Base-by-base conservation (phyloP, 2,329 filamentous ascomycete species). In the Fusarium tanahbumbuense region DNA sequence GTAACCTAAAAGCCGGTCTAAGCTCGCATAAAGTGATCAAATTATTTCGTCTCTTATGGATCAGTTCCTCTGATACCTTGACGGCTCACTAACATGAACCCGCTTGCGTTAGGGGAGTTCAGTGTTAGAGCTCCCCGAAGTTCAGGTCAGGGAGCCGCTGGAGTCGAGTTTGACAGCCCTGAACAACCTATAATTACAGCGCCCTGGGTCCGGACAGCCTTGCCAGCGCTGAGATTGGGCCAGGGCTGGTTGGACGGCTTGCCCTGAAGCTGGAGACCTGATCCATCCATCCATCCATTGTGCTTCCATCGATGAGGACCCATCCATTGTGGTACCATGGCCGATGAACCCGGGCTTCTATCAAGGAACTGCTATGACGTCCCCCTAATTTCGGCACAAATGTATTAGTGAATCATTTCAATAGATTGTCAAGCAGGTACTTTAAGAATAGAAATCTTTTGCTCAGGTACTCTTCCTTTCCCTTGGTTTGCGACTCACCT, bases 51-150 rank as follows among this genome's bases (percentile, higher is more conserved):
- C 34, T 37, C 34, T n/a, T 37, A 10, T 37, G 18, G 18, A 18
- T 37, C 34, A 37, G 34, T 37, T 37, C 34, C 34, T n/a, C 34
- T 37, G 34, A 37, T 37, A 37, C 34, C 34, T 18, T 37, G 34
- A 37, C 34, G 10, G 34, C 65, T 74, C 73, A 75, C 73, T 75
- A 75, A 75, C 71, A 75, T 58, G 55, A 68, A 59, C 60, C 60
- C 50, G 61, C 60, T 56, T 52, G 54, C 47, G 49, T 57, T 57
- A 64, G 55, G 68, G 48, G 42, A 34, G 42, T 32, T 16, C 30
- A 69, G 60, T 60, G 60, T 69, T 58, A 58, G 52, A 32, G 40
- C 45, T 52, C 53, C 64, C 52, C 61, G 52, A 40, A 34, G 46
- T 27, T 22, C 22, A 60, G 55, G 64, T 20, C 32, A 34, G 25